phyloP scores from a whole-genome alignment of 2,329 filamentous ascomycete species.

The Mycosphaerella arachidis region DNA sequence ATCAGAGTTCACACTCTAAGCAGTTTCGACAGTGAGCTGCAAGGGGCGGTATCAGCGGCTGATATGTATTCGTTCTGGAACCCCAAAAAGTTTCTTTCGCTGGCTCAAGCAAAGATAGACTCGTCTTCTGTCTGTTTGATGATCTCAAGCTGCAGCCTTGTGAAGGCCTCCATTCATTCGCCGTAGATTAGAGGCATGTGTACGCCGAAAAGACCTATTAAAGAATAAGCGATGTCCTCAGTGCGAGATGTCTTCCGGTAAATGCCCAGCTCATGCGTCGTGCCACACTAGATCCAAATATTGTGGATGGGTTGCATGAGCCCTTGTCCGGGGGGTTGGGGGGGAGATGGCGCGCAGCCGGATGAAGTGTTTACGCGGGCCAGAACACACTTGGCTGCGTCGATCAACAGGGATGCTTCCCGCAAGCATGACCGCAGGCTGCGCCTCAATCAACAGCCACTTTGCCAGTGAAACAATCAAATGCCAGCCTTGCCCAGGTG shows the following conservation, averaged over 20 bases:
- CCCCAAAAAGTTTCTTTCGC: background rate
- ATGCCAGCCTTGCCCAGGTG: too few species aligned
- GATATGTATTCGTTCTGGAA: background rate
- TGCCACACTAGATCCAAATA: constrained; percentile 4
- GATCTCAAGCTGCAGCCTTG: constrained; percentile 25
- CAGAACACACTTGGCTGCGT: background rate
- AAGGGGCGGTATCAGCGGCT: background rate
- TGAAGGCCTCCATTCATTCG: constrained; percentile 20
- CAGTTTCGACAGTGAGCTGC: background rate
- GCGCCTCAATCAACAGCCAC: background rate
- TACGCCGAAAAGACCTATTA: constrained; percentile 20
- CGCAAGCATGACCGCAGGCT: background rate
- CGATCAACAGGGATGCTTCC: background rate
- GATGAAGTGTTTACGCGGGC: background rate
- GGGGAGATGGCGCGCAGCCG: background rate
- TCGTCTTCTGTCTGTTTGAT: constrained; percentile 18
- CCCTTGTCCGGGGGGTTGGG: too few species aligned
- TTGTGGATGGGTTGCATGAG: background rate
- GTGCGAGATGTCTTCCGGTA: constrained; percentile 13
- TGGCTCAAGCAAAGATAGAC: constrained; percentile 23
- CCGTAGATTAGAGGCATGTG: constrained; percentile 25
- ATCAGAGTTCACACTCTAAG: too few species aligned
- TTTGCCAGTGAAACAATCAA: too few species aligned
- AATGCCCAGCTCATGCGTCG: constrained; percentile 21
- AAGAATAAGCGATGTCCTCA: constrained; percentile 14